Conservation (phyloP, 1,139 yeast genomes). For the Nadsonia commutata region DNA sequence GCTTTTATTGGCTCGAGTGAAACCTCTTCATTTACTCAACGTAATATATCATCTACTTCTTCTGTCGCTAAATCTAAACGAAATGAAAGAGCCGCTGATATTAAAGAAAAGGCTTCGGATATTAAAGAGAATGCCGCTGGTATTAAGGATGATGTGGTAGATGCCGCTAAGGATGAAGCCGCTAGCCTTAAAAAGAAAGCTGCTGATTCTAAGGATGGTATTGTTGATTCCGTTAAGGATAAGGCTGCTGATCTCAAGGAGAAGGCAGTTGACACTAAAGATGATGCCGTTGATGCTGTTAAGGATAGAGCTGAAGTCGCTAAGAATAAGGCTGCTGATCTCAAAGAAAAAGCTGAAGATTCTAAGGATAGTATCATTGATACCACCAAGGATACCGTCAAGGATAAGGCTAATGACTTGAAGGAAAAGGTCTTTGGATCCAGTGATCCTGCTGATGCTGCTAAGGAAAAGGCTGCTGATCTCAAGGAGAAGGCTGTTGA, state of each 20-base stretch:
- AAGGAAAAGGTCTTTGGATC: neutral
- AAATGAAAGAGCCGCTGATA: too few relatives aligned
- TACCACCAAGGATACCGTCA: neutral
- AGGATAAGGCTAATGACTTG: neutral
- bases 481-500: neutral
- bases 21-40: too few relatives aligned
- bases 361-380: conserved; percentile 1
- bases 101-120: too few relatives aligned
- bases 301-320: conserved; percentile 1
- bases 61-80: too few relatives aligned
- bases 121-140: too few relatives aligned
- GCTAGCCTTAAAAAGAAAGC: conserved; percentile 8
- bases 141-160: conserved; percentile 12
- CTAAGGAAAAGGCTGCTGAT: neutral
- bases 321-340: conserved; percentile 9
- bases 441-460: too few relatives aligned
- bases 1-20: too few relatives aligned
- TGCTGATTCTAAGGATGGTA: neutral
- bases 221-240: conserved; percentile 6
- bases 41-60: too few relatives aligned
- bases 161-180: conserved; percentile 5
- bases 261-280: conserved; percentile 1
- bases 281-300: neutral
- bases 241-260: conserved; percentile 13
- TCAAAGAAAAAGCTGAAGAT: conserved; percentile 2